Evolutionary conservation across 176 grass and related monocot species (phyloP).

Genomic region (Oryza rufipogon): DNA sequence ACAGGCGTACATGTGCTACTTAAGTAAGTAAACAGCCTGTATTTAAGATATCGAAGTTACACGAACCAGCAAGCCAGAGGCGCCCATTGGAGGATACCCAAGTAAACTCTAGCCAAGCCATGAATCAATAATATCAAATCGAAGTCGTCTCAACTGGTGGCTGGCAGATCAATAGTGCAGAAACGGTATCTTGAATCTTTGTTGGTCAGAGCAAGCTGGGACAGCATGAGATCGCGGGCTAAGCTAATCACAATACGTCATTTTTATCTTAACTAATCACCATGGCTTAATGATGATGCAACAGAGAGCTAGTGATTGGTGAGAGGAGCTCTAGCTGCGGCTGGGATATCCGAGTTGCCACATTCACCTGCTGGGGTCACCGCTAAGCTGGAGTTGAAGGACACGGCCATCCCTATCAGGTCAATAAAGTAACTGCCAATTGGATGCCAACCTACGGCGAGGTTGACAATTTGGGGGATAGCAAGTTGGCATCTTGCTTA

Average conservation of each 20-base stretch:
- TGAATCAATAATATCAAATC: slow-evolving; percentile 16
- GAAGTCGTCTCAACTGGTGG: slow-evolving; percentile 36
- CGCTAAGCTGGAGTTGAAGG: slow-evolving; percentile 38
- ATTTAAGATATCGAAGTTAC: background rate
- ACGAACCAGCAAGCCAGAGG: background rate
- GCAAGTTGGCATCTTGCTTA: slow-evolving; percentile 22
- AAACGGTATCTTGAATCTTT: slow-evolving; percentile 49
- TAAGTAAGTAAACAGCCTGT: background rate
- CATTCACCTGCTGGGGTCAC: slow-evolving; percentile 44
- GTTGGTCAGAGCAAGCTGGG: slow-evolving; percentile 28
- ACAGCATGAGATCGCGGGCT: background rate
- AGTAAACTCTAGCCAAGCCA: background rate
- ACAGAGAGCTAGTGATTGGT: slow-evolving; percentile 27
- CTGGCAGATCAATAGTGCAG: background rate
- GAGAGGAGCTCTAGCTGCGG: background rate
- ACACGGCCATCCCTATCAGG: slow-evolving; percentile 8
- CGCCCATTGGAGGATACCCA: background rate
- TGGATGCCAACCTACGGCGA: background rate
- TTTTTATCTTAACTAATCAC: slow-evolving; percentile 3
- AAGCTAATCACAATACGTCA: background rate
- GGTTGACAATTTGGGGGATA: slow-evolving; percentile 42
- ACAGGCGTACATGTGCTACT: background rate
- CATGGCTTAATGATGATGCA: slow-evolving; percentile 19
- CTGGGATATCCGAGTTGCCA: slow-evolving; percentile 31
- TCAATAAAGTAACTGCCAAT: slow-evolving; percentile 38